Conservation (phyloP, 2,329 filamentous ascomycete genomes). For the Hansfordia pulvinata region DNA sequence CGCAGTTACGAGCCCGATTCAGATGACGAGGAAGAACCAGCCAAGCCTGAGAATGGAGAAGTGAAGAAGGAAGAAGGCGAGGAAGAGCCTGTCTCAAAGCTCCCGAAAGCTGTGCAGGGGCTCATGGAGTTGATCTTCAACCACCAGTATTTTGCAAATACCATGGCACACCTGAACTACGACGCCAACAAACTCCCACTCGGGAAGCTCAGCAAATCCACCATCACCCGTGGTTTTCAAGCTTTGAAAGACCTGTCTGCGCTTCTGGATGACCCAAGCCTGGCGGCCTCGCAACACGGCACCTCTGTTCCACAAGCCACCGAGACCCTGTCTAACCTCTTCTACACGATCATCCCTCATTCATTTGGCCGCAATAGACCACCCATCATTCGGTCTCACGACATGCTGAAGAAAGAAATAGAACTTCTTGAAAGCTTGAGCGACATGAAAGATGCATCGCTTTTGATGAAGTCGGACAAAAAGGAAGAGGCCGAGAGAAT, state of each 20-base stretch:
- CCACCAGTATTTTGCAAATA: conserved; percentile 51
- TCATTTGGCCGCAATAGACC: conserved; percentile 62
- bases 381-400: conserved; percentile 45
- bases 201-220: conserved; percentile 71
- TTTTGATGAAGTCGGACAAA: conserved; percentile 58
- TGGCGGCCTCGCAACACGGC: conserved; percentile 29
- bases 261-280: conserved; percentile 39
- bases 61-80: conserved; percentile 10
- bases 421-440: conserved; percentile 68
- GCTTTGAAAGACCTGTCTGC: conserved; percentile 62
- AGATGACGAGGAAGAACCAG: conserved; percentile 15
- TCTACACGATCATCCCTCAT: conserved; percentile 75
- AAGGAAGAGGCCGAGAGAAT: conserved; percentile 34
- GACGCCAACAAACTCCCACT: conserved; percentile 66
- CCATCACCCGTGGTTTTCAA: conserved; percentile 62
- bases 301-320: conserved; percentile 25
- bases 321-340: conserved; percentile 59
- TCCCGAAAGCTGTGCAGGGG: conserved; percentile 38
- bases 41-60: conserved; percentile 7
- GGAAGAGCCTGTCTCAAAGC: conserved; percentile 11
- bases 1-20: conserved; percentile 60
- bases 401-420: conserved; percentile 58
- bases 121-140: conserved; percentile 80
- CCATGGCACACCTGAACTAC: conserved; percentile 56
- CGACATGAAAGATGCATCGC: conserved; percentile 72